Evolutionary conservation across 2,329 filamentous ascomycete species (phyloP).

Genomic region (Podosphaera fusca): DNA sequence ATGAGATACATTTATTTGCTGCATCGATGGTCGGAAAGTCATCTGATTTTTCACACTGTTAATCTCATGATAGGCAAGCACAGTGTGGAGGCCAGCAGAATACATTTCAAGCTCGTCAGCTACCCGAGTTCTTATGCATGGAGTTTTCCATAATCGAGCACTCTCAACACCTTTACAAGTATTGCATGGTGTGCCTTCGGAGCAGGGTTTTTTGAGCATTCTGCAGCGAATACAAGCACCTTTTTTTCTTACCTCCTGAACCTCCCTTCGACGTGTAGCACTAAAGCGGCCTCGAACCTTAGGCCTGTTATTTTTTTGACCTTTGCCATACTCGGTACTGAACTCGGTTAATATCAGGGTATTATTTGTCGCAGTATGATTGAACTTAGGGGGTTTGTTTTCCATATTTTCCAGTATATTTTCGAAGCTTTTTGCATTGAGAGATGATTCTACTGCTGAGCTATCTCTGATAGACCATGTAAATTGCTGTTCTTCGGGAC

Average conservation of each 20-base stretch:
- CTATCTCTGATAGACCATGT: constrained; percentile 14
- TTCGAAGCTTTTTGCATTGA: constrained; percentile 1
- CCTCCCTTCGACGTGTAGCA: constrained; percentile 34
- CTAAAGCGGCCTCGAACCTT: constrained; percentile 35
- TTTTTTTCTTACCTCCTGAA: constrained; percentile 39
- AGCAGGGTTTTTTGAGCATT: constrained; percentile 42
- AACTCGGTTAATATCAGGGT: constrained; percentile 13
- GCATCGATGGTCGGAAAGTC: constrained; percentile 22
- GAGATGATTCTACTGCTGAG: constrained; percentile 2
- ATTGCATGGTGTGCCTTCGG: constrained; percentile 37
- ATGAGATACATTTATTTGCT: constrained; percentile 30
- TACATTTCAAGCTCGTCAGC: constrained; percentile 39
- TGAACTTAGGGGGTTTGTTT: constrained; percentile 5
- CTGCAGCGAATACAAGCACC: constrained; percentile 43
- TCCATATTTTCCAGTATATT: constrained; percentile 1
- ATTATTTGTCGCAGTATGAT: constrained; percentile 9
- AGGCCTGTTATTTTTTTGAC: constrained; percentile 10
- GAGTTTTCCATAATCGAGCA: constrained; percentile 40
- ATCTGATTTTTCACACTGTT: constrained; percentile 29
- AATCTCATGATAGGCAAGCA: constrained; percentile 34
- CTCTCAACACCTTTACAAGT: constrained; percentile 39
- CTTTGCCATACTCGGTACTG: constrained; percentile 15
- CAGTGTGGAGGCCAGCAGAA: constrained; percentile 38
- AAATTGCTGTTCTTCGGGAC: constrained; percentile 6
- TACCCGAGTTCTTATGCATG: constrained; percentile 37